Percentiles rank a stretch among this genome's conserved stretches.
Evolutionary conservation across 345 rosid species (phyloP).

Genomic region (Zanthoxylum bungeanum): DNA sequence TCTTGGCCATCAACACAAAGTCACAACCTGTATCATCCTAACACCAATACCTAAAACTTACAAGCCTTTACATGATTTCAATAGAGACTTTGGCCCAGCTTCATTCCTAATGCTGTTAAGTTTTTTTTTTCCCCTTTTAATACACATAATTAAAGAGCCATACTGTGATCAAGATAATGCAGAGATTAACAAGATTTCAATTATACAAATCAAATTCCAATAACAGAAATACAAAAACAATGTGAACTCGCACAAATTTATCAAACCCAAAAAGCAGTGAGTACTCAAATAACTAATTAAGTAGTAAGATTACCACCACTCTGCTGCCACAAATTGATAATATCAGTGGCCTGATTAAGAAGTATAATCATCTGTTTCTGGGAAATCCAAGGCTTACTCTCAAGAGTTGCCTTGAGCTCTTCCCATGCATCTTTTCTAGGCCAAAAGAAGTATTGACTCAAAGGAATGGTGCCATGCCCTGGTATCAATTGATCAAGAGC

Average conservation of each 20-base stretch:
- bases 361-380: conserved; percentile 81
- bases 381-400: conserved; percentile 78
- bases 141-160: background rate
- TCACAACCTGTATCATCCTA: no score
- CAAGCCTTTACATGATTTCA: background rate
- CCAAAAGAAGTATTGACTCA: conserved; percentile 82
- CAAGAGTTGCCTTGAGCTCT: conserved; percentile 68
- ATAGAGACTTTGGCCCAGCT: background rate
- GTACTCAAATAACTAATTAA: background rate
- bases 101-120: no score
- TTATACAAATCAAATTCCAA: background rate
- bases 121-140: no score
- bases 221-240: background rate
- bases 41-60: background rate
- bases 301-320: conserved; percentile 67
- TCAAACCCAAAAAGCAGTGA: no score
- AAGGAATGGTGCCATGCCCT: conserved; percentile 68
- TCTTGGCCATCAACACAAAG: background rate
- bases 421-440: conserved; percentile 89
- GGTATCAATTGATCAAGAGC: conserved; percentile 68
- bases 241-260: background rate
- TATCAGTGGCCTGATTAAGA: conserved; percentile 82
- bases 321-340: conserved; percentile 88
- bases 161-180: background rate
- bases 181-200: background rate